Evolutionary conservation across 139 green algal genomes (phyloP), one percentile per base, ranked within the genome.

Genomic region (Micractinium conductrix): DNA sequence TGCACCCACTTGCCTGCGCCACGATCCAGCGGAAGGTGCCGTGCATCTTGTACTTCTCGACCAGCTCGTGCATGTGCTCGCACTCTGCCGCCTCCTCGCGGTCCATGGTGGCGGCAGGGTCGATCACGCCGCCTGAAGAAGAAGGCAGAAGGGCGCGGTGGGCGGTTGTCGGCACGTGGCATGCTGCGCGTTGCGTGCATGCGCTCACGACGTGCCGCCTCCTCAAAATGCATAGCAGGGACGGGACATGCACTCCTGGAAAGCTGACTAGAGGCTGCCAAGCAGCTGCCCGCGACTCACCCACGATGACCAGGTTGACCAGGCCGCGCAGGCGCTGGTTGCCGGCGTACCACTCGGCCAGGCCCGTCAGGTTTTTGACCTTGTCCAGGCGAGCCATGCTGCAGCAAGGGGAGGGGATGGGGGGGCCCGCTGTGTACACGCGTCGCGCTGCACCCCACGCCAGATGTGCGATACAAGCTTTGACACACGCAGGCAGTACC

Each of bases 361-460:
- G 89, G 19, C 93, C 92, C 26, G 92, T 94, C 75, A 97, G 83
- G 89, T 97, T 97, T 87, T 97, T 97, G n/a, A 97, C 93, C 16
- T 88, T 85, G 88, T 96, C 94, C 75, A 97, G 84, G 16, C 94
- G 87, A 4, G 94, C 93, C 44, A 78, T 78, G 70, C 70, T 78
- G 70, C 70, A 19, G 40, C 10, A 30, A 14, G 33, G 65, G 63
- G 4, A 33, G 63, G 3, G 58, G 58, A 28, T 4, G 16, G 58
- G 8, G 19, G 58, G 16, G 58, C n/a, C n/a, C n/a, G n/a, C n/a
- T n/a, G n/a, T n/a, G n/a, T n/a, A n/a, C n/a, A n/a, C n/a, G n/a
- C n/a, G n/a, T n/a, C n/a, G n/a, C n/a, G n/a, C n/a, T n/a, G n/a
- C n/a, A n/a, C n/a, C n/a, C n/a, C n/a, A n/a, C n/a, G n/a, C 26